Evolutionary conservation across 345 rosid genomes (phyloP).

Genomic region (Lumnitzera racemosa): DNA sequence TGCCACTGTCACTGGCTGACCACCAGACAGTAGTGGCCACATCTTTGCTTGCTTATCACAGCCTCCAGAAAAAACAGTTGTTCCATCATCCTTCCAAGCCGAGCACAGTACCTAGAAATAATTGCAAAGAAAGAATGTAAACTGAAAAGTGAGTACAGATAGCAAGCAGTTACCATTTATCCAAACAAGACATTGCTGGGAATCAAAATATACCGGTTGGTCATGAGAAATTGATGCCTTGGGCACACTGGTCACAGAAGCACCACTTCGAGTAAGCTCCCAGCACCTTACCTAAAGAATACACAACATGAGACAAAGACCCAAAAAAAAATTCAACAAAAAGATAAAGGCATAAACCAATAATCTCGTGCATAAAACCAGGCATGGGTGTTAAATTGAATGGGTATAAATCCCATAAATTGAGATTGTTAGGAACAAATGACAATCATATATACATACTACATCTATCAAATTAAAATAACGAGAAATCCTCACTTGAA

Average conservation of each 20-base stretch:
- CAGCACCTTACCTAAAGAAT: constrained; percentile 76
- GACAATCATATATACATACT: too few relatives aligned
- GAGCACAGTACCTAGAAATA: constrained; percentile 72
- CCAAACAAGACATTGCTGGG: too few relatives aligned
- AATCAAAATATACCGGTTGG: constrained; percentile 61
- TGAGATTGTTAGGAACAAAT: too few relatives aligned
- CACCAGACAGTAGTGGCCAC: constrained; percentile 90
- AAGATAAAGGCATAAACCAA: too few relatives aligned
- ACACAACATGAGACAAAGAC: background rate
- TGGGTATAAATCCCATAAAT: too few relatives aligned
- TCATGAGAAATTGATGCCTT: constrained; percentile 86
- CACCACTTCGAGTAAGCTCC: constrained; percentile 70
- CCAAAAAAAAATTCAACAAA: background rate
- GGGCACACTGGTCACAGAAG: constrained; percentile 45
- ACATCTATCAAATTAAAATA: too few relatives aligned
- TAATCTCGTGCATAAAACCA: too few relatives aligned
- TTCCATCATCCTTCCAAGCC: constrained; percentile 98
- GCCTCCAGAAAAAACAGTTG: constrained; percentile 84
- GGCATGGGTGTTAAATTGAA: too few relatives aligned
- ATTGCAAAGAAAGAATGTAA: background rate
- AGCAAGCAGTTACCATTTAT: too few relatives aligned
- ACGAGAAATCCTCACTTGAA: too few relatives aligned
- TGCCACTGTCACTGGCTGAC: constrained; percentile 83
- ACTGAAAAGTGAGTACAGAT: too few relatives aligned
- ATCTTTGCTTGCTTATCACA: constrained; percentile 98